Conservation (phyloP, 1,284 basidiomycete genomes). For the Grifola frondosa region DNA sequence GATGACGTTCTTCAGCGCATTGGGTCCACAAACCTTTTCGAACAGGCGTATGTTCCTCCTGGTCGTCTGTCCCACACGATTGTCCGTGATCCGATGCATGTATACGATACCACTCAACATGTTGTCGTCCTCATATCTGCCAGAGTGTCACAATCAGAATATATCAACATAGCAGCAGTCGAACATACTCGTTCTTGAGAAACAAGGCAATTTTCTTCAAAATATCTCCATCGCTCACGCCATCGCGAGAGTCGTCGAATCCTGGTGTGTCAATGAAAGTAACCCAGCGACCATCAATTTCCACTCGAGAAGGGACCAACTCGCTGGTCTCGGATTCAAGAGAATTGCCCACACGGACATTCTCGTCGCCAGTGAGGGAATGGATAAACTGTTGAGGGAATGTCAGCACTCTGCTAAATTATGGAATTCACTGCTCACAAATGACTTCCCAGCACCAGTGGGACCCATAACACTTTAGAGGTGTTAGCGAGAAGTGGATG, state of each 20-base stretch:
- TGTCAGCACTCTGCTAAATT: no score
- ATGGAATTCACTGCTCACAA: no score
- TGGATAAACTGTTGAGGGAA: no score
- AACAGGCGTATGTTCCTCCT: conserved; percentile 50
- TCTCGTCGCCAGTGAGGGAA: no score
- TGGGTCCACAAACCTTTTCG: conserved; percentile 47
- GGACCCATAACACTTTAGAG: no score
- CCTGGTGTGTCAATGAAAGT: conserved; percentile 23
- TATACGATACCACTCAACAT: conserved; percentile 51
- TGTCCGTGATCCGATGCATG: conserved; percentile 53
- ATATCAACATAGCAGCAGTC: neutral
- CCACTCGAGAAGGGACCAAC: no score
- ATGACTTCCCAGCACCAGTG: no score
- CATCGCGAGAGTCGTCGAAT: conserved; percentile 21
- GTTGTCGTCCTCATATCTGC: conserved; percentile 36
- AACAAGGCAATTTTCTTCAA: conserved; percentile 14
- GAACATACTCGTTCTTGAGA: conserved; percentile 14
- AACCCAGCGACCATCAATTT: no score
- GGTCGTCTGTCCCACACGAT: conserved; percentile 49
- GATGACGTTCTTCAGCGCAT: conserved; percentile 44
- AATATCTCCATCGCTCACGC: conserved; percentile 22
- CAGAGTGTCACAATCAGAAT: no score
- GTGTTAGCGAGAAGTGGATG: no score
- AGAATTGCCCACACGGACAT: no score
- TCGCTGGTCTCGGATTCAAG: no score